Evolutionary conservation across 2,329 filamentous ascomycete genomes (phyloP), one percentile per base, ranked within the genome.

Genomic region (Talaromyces amestolkiae): DNA sequence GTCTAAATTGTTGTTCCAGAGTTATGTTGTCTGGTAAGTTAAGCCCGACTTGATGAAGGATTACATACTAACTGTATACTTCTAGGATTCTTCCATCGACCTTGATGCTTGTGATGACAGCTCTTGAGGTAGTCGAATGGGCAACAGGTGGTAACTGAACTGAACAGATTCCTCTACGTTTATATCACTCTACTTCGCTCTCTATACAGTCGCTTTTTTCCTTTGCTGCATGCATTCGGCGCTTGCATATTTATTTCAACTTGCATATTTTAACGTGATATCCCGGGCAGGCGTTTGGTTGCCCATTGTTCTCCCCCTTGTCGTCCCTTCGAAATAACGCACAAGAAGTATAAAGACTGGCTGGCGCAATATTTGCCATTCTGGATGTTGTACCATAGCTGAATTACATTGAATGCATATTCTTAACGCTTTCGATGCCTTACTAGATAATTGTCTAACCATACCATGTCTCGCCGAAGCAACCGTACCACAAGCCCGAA

Each of bases 121-220:
- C 94, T 22, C 83, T 99, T 59, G 93, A 98, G 77, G 93, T 95
- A 2, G 89, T 98, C 5, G 91, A 96, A 74, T 97, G 94, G 94
- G 91, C 93, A 2, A 69, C 71, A 37, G 65, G 70, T 51, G 56
- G 69, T 31, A 67, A 70, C 10, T 70, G 67, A 59, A 51, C 33
- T 1, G 15, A 45, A 31, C 27, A 31, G 4, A 31, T 31, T 37
- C 1, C 35, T 31, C 8, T 62, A 53, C 51, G 11, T 17, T 22
- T 10, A 22, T 39, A 39, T 56, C 15, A 56, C 53, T 24, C 11
- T 39, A 22, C 37, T 31, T 61, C 17, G 15, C 10, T 51, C 22
- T 49, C 24, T 51, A 17, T 27, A 19, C 41, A 45, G 37, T 24
- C 37, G 43, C 58, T 49, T 51, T 49, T 22, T 17, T 17, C 43